Conservation (phyloP, 2,329 filamentous ascomycete genomes). For the Sporothrix pseudoabietina region DNA sequence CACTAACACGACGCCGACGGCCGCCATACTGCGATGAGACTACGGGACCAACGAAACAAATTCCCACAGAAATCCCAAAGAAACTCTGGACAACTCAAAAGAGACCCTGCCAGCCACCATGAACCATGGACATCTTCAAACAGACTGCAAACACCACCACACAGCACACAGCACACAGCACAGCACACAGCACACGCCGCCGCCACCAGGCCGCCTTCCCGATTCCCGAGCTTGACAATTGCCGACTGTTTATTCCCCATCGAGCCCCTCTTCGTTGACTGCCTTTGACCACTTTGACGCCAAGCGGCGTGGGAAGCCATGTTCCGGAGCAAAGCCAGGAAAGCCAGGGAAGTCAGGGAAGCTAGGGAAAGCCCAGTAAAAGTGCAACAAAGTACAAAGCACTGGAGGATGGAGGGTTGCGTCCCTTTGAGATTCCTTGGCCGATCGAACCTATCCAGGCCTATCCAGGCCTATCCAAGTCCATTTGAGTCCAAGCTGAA, state of each 20-base stretch:
- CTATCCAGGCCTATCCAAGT: background rate
- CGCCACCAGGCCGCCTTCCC: slow-evolving; percentile 5
- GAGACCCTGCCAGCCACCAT: slow-evolving; percentile 1
- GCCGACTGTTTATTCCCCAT: background rate
- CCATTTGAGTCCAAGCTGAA: no score
- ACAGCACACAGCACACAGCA: background rate
- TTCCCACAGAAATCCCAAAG: background rate
- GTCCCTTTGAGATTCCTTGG: background rate
- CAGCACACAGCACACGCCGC: background rate
- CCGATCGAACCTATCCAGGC: background rate
- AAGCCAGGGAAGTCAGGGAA: no score
- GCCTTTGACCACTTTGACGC: background rate
- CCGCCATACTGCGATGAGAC: slow-evolving; percentile 6
- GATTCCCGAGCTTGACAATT: background rate
- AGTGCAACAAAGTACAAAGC: no score
- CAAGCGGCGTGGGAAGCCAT: background rate
- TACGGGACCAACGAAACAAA: background rate
- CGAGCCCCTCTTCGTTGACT: background rate
- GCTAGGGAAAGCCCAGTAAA: no score
- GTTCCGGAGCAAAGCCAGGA: background rate
- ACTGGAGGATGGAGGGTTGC: background rate
- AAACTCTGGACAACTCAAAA: background rate
- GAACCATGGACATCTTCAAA: background rate
- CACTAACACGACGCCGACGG: background rate
- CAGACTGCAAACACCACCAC: background rate